phyloP scores from a whole-genome alignment of 768 basidiomycete species.

The Chalciporus pseudorubinellus region DNA sequence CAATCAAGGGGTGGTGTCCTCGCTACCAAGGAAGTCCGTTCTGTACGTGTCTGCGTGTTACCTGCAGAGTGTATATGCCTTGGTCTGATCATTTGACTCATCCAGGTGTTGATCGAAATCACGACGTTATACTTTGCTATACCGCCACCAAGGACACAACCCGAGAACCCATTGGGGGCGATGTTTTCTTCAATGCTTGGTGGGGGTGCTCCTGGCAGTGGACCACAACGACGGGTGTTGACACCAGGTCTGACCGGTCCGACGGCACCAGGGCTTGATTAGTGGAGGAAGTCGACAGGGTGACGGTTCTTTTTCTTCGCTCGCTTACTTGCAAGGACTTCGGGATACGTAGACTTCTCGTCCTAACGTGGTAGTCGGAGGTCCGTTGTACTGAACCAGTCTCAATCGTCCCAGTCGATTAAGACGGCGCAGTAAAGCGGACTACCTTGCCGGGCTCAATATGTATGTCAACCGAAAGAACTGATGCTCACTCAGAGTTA shows the following conservation, averaged over 20 bases:
- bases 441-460: not conserved
- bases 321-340: conserved; percentile 3
- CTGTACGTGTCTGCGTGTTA: conserved; percentile 42
- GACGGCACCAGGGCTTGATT: conserved; percentile 29
- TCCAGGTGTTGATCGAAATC: conserved; percentile 69
- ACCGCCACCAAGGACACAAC: conserved; percentile 67
- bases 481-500: not conserved
- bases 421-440: not conserved
- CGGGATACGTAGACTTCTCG: conserved; percentile 4
- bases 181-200: conserved; percentile 90
- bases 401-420: not conserved
- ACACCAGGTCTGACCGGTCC: conserved; percentile 27
- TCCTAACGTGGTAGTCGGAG: conserved; percentile 10
- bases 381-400: not conserved
- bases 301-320: conserved; percentile 12
- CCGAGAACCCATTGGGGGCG: conserved; percentile 80
- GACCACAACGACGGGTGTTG: conserved; percentile 27
- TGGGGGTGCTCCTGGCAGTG: conserved; percentile 45
- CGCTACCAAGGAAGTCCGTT: conserved; percentile 58
- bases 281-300: not conserved
- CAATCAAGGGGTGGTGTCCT: conserved; percentile 67
- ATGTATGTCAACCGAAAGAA: not conserved
- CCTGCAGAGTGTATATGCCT: not conserved
- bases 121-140: conserved; percentile 83
- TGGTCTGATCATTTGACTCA: not conserved